Percentiles rank a stretch among this genome's conserved stretches.
Evolutionary conservation across 208 protist genomes (phyloP).

Genomic region (Leptomonas pyrrhocoris): DNA sequence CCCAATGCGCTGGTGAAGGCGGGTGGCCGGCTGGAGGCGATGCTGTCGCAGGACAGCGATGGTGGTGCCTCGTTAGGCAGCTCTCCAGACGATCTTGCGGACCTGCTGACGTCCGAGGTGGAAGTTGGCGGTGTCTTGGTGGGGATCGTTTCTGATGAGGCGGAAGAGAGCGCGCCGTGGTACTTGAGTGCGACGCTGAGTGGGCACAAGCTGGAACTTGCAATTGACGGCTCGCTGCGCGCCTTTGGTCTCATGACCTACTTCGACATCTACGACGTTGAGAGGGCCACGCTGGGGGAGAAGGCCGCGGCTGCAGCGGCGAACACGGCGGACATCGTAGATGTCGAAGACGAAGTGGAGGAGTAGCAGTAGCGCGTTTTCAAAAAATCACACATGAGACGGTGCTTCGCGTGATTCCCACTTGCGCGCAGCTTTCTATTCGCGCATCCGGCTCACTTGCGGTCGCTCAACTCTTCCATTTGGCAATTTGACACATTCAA

Average conservation of each 20-base stretch:
- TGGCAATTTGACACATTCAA: not conserved
- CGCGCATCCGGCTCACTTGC: no score
- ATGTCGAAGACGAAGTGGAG: slow-evolving; percentile 15
- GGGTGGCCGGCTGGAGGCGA: slow-evolving; percentile 31
- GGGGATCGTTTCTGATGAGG: slow-evolving; percentile 41
- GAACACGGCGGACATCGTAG: slow-evolving; percentile 3
- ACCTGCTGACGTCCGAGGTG: slow-evolving; percentile 47
- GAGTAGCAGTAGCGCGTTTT: not conserved
- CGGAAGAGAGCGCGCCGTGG: slow-evolving; percentile 41
- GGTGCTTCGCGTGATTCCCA: not conserved
- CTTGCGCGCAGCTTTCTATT: not conserved
- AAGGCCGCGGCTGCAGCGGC: not conserved
- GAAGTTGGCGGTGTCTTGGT: slow-evolving; percentile 72
- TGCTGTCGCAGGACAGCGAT: slow-evolving; percentile 36
- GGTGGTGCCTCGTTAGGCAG: slow-evolving; percentile 12
- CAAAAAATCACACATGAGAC: no score
- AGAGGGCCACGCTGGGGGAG: slow-evolving; percentile 5
- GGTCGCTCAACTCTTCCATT: not conserved
- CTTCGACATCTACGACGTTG: slow-evolving; percentile 46
- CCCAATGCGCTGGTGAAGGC: slow-evolving; percentile 41
- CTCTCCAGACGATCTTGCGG: slow-evolving; percentile 23
- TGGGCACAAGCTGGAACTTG: slow-evolving; percentile 80
- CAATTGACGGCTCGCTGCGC: slow-evolving; percentile 80
- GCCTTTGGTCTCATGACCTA: slow-evolving; percentile 80
- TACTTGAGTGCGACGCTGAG: slow-evolving; percentile 86